Base-by-base conservation (phyloP, 1,284 basidiomycete species). In the Heterobasidion annosum region DNA sequence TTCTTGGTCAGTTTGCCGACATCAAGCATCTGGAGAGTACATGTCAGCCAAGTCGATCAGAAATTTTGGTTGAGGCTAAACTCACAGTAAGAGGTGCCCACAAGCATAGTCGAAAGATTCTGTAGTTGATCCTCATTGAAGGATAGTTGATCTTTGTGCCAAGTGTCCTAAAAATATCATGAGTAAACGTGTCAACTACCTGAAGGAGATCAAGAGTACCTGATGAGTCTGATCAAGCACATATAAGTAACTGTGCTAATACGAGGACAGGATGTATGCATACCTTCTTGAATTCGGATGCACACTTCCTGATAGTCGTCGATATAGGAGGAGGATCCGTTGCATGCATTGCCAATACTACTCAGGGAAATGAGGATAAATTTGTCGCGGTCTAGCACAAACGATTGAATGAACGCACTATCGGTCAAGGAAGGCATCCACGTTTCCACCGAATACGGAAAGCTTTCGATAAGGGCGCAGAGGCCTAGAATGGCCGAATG, bases 241-340 rank as follows among this genome's bases (percentile, higher is more conserved):
- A 48, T 3, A 54, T 56, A 15, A 50, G 52, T 62, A 34, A 56
- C 47, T 44, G 51, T 50, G 25, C 51, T 44, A 35, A 50, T 60
- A 51, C 62, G 58, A 62, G 57, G 58, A 51, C 54, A 53, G 56
- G 34, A 18, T 25, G 16, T 47, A 62, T 55, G 58, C 54, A 48
- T 57, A 85, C 87, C 81, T 91, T 88, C 70, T 91, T 91, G 67
- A 93, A 93, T 65, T 93, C 90, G 44, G 89, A 91, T 50, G 93
- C 93, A 69, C 86, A 91, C 63, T 87, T 85, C 52, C 91, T 81
- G 63, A 96, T 93, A 6, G 93, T 92, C 3, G 90, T 92, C 25
- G 89, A 91, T 64, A 98, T 91, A 18, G 95, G 95, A 48, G 88
- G 86, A 19, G 95, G 94, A 66, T 95, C 93, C 5, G 93, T 89